phyloP scores from a whole-genome alignment of 768 basidiomycete genomes.

The Pisolithus microcarpus region DNA sequence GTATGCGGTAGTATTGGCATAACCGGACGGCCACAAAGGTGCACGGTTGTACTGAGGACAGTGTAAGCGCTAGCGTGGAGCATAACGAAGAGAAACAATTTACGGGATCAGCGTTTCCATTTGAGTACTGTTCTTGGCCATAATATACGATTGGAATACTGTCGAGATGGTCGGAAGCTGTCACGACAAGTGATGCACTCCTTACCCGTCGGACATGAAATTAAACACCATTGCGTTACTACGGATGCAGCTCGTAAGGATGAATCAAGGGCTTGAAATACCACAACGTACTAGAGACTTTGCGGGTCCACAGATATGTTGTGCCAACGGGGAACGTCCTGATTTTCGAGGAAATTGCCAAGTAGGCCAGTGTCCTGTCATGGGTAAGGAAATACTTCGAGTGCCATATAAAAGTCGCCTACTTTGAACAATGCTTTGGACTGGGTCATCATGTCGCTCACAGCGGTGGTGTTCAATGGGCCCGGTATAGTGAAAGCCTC shows the following conservation, averaged over 20 bases:
- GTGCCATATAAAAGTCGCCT: background rate
- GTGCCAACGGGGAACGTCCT: constrained; percentile 69
- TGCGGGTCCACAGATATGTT: constrained; percentile 68
- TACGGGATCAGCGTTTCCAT: constrained; percentile 61
- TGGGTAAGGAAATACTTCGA: background rate
- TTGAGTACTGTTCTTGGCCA: constrained; percentile 70
- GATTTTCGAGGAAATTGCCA: constrained; percentile 78
- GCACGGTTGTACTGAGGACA: constrained; percentile 58
- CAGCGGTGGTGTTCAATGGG: constrained; percentile 49
- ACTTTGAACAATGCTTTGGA: constrained; percentile 49
- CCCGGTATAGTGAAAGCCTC: constrained; percentile 71
- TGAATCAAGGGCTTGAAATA: background rate
- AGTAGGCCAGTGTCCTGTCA: constrained; percentile 30
- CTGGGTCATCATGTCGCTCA: constrained; percentile 46
- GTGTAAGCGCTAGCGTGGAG: constrained; percentile 3
- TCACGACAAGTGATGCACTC: background rate
- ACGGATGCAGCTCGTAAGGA: constrained; percentile 8
- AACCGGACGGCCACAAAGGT: constrained; percentile 65
- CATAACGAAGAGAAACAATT: constrained; percentile 11
- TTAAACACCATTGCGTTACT: constrained; percentile 71
- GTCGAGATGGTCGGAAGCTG: background rate
- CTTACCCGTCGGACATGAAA: constrained; percentile 66
- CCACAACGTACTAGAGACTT: constrained; percentile 48
- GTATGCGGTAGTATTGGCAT: constrained; percentile 51
- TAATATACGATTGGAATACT: constrained; percentile 79